Percentiles rank a stretch among this genome's conserved stretches.
Evolutionary conservation across 106 monocot genomes (phyloP).

Genomic region (Dendrobium huoshanense): DNA sequence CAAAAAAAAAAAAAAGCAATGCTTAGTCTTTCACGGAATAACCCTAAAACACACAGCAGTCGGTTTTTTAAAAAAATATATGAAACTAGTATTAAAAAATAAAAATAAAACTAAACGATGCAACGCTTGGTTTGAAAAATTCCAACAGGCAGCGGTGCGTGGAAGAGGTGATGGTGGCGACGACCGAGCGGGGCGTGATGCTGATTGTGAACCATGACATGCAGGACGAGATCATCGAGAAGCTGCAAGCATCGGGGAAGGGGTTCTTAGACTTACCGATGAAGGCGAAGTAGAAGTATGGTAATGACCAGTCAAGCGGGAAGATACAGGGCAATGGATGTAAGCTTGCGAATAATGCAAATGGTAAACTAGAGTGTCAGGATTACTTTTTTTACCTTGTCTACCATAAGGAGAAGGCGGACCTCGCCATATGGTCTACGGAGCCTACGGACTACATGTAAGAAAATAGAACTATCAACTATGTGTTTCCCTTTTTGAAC

Average conservation of each 20-base stretch:
- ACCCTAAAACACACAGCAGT: too few relatives aligned
- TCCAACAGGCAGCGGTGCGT: conserved; percentile 6
- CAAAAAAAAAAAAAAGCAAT: too few relatives aligned
- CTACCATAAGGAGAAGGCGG: conserved; percentile 47
- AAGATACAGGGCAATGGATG: conserved; percentile 78
- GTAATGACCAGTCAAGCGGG: conserved; percentile 61
- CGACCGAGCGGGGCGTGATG: conserved; percentile 81
- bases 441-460: conserved; percentile 60
- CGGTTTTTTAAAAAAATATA: too few relatives aligned
- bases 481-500: too few relatives aligned
- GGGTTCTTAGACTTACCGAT: conserved; percentile 66
- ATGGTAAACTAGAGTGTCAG: conserved; percentile 76
- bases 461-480: background rate
- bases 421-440: conserved; percentile 65
- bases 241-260: conserved; percentile 40
- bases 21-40: too few relatives aligned
- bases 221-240: conserved; percentile 34
- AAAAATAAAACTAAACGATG: too few relatives aligned
- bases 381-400: conserved; percentile 93
- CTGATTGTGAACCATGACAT: conserved; percentile 72
- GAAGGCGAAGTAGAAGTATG: conserved; percentile 76
- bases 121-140: too few relatives aligned
- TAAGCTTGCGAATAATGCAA: conserved; percentile 69
- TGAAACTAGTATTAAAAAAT: too few relatives aligned
- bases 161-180: conserved; percentile 45